A percentile compares a stretch with the other conserved stretches of the same genome.
Conservation (phyloP, 257 asterid species). For the Capsicum rhomboideum region DNA sequence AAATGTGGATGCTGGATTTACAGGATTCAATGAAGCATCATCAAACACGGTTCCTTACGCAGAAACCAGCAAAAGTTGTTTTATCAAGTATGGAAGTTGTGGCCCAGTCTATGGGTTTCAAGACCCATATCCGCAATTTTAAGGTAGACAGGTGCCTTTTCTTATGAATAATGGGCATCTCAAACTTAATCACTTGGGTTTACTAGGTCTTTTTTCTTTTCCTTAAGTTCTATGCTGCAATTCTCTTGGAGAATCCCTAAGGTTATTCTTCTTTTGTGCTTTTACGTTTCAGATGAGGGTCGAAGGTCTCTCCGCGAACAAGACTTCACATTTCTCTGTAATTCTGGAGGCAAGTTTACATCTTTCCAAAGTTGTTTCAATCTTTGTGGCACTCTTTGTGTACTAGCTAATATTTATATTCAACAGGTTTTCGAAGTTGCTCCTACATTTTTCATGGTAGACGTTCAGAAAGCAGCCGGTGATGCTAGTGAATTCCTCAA, state of each 20-base stretch:
- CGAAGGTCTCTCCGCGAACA: constrained; percentile 80
- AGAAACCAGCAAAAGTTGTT: constrained; percentile 81
- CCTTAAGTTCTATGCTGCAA: neutral
- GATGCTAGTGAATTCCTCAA: constrained; percentile 65
- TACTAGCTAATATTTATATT: neutral
- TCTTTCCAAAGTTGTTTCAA: neutral
- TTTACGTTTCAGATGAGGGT: constrained; percentile 67
- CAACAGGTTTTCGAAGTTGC: constrained; percentile 77
- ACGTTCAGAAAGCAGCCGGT: constrained; percentile 88
- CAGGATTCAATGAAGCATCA: constrained; percentile 80
- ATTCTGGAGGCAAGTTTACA: constrained; percentile 62
- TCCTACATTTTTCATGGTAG: constrained; percentile 92
- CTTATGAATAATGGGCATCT: neutral
- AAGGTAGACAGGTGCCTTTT: constrained; percentile 48
- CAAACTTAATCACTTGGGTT: neutral
- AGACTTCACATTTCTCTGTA: constrained; percentile 82
- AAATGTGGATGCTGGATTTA: neutral
- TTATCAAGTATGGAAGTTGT: constrained; percentile 97
- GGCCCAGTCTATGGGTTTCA: constrained; percentile 98
- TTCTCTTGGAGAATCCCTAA: neutral
- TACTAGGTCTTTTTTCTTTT: neutral
- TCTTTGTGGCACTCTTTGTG: neutral
- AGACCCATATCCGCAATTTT: constrained; percentile 88
- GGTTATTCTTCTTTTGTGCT: neutral
- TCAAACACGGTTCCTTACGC: constrained; percentile 89